Evolutionary conservation across 1,284 basidiomycete species (phyloP).

Genomic region (Boletus semigastroideus): DNA sequence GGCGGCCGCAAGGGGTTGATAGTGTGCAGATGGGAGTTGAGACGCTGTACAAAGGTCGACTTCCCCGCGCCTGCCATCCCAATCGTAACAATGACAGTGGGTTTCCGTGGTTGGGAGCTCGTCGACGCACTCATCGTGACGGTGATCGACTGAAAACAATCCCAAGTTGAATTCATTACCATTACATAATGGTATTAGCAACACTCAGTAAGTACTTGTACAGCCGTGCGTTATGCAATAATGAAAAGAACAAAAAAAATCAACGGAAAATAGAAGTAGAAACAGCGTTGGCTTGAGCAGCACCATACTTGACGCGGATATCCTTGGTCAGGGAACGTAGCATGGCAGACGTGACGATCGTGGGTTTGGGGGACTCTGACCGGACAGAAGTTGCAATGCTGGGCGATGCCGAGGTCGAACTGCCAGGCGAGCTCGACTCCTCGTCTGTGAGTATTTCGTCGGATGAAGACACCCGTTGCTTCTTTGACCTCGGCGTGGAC

Average conservation of each 20-base stretch:
- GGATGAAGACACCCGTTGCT: slow-evolving; percentile 39
- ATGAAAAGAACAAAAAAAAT: not conserved
- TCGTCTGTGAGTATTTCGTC: slow-evolving; percentile 34
- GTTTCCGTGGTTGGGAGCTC: slow-evolving; percentile 46
- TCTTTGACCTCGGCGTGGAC: slow-evolving; percentile 38
- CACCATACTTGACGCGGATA: slow-evolving; percentile 53
- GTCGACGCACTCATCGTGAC: slow-evolving; percentile 15
- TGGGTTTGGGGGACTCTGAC: slow-evolving; percentile 27
- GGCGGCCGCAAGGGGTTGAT: slow-evolving; percentile 66
- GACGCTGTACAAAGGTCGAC: slow-evolving; percentile 93
- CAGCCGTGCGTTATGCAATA: not conserved
- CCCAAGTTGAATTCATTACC: slow-evolving; percentile 8
- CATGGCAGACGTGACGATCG: slow-evolving; percentile 65
- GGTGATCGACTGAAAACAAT: not conserved
- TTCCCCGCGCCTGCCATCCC: slow-evolving; percentile 97
- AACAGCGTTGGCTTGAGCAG: not conserved
- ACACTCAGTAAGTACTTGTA: not conserved
- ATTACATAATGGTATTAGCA: slow-evolving; percentile 21
- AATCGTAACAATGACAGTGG: slow-evolving; percentile 83
- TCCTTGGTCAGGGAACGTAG: slow-evolving; percentile 62
- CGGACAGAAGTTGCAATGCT: slow-evolving; percentile 38
- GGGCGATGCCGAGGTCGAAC: slow-evolving; percentile 37
- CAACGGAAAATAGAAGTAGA: slow-evolving; percentile 11
- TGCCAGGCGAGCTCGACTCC: slow-evolving; percentile 13
- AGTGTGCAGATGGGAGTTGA: slow-evolving; percentile 82